These are phyloP conservation scores for Verticillium zaregamsianum DNA, from an alignment of 2,329 filamentous ascomycete genomes.

Conservation along the genomic window DNA sequence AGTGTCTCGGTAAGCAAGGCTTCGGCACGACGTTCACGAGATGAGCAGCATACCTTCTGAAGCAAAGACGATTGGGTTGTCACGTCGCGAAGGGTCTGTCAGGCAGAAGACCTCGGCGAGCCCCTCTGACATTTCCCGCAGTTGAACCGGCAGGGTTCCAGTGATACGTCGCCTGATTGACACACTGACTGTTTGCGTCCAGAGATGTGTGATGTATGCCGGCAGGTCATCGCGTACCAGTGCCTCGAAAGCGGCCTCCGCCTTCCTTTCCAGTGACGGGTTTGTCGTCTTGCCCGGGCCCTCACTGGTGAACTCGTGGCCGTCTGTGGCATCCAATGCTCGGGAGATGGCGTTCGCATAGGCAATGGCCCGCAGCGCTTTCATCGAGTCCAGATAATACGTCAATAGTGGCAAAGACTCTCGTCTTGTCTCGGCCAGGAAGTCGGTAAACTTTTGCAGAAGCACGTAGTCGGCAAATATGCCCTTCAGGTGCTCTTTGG, in stretches of 20 bases:
- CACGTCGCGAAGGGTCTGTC: slow-evolving; percentile 66
- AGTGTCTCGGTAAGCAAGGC: fast-evolving
- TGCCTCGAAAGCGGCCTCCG: slow-evolving; percentile 59
- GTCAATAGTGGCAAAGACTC: slow-evolving; percentile 61
- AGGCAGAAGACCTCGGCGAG: slow-evolving; percentile 74
- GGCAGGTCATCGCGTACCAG: slow-evolving; percentile 66
- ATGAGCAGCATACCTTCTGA: slow-evolving; percentile 56
- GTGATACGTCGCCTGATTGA: slow-evolving; percentile 66
- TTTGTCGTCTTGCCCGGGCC: slow-evolving; percentile 52
- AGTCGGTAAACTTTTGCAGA: slow-evolving; percentile 63
- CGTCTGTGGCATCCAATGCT: slow-evolving; percentile 52
- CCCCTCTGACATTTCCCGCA: slow-evolving; percentile 68
- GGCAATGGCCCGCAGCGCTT: slow-evolving; percentile 65
- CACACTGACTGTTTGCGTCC: slow-evolving; percentile 64
- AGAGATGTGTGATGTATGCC: slow-evolving; percentile 66
- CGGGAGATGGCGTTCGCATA: slow-evolving; percentile 68
- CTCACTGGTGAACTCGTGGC: slow-evolving; percentile 49
- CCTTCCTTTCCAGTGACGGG: slow-evolving; percentile 55
- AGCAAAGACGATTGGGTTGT: slow-evolving; percentile 74
- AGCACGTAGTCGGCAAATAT: slow-evolving; percentile 63
- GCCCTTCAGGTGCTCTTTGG: slow-evolving; percentile 56
- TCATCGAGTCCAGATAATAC: slow-evolving; percentile 69
- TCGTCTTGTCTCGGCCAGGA: slow-evolving; percentile 55
- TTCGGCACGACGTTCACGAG: neutral
- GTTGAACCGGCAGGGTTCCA: slow-evolving; percentile 58